Evolutionary conservation across 2,329 filamentous ascomycete species (phyloP).

Genomic region (Alternaria viburni): DNA sequence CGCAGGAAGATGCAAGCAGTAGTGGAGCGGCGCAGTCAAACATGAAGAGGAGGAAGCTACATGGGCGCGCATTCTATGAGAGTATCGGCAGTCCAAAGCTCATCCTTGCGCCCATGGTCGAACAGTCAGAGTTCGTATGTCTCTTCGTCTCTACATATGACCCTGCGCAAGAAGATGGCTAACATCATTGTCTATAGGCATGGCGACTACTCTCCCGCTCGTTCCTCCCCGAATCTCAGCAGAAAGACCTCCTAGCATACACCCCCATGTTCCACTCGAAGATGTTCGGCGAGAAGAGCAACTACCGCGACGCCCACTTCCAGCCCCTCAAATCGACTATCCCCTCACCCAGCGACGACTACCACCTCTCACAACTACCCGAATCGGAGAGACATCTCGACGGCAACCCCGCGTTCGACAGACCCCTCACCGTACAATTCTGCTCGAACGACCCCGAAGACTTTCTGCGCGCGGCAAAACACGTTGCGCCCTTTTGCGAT

Average conservation of each 20-base stretch:
- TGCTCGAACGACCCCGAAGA: constrained; percentile 88
- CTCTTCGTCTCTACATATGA: constrained; percentile 24
- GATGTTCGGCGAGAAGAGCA: constrained; percentile 77
- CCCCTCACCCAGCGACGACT: constrained; percentile 43
- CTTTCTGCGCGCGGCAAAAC: constrained; percentile 77
- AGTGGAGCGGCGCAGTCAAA: constrained; percentile 15
- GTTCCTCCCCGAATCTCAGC: constrained; percentile 71
- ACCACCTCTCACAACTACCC: constrained; percentile 41
- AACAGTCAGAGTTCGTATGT: constrained; percentile 94
- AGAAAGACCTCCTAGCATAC: constrained; percentile 76
- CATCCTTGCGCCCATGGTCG: constrained; percentile 95
- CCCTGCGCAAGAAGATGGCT: not conserved
- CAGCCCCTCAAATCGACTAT: constrained; percentile 63
- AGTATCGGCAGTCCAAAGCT: constrained; percentile 91
- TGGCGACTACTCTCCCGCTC: constrained; percentile 97
- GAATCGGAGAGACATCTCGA: constrained; percentile 64
- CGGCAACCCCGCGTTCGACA: constrained; percentile 82
- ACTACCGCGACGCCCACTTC: constrained; percentile 82
- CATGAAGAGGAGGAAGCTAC: constrained; percentile 62
- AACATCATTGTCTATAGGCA: constrained; percentile 63
- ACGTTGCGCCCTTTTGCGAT: constrained; percentile 87
- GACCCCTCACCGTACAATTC: constrained; percentile 94
- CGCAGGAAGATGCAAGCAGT: not conserved
- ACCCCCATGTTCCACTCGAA: constrained; percentile 96
- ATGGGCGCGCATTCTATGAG: constrained; percentile 90